Base-by-base conservation (phyloP, 768 basidiomycete species). In the Crassisporium funariophilum region DNA sequence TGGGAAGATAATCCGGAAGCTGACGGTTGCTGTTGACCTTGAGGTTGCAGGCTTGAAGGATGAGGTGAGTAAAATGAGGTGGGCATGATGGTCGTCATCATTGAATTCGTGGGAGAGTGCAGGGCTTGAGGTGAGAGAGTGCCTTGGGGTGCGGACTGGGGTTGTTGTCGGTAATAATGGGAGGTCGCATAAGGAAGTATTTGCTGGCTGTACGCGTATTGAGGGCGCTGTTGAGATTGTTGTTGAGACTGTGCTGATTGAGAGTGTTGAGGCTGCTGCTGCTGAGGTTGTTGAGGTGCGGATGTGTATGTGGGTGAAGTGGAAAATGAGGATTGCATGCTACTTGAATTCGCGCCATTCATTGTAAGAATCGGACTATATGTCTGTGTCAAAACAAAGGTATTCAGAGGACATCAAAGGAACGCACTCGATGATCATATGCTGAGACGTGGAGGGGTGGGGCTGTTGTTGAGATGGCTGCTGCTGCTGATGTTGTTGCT, bases 361-460 rank as follows among this genome's bases (percentile, higher is more conserved):
- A 82, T 72, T 17, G 82, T 82, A 53, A 86, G 60, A 50, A 77
- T 71, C 11, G 85, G 85, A 54, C 84, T 87, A 55, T 13, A 46
- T 27, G 48, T n/a, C 33, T 17, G n/a, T 55, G 41, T n/a, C n/a
- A n/a, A n/a, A 52, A 53, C 50, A 43, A 46, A 42, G 27, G 23
- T 13, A 22, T 41, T 41, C 38, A 40, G 24, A 35, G 8, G 35
- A 41, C 44, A 48, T 44, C 47, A 42, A 19, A 39, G 47, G 24
- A 17, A 76, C 86, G 40, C 65, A 89, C 87, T 90, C 87, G 52
- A 89, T 88, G 62, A 84, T 76, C 69, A 87, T 77, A 29, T 70
- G 63, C 44, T 70, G 68, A 1, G 68, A 49, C 7, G 63, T 47
- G 40, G 69, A 67, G 24, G 61, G 44, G 46, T 55, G 62, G 33